phyloP scores from a whole-genome alignment of 2,329 filamentous ascomycete species.

The Leptosphaerulina australis region DNA sequence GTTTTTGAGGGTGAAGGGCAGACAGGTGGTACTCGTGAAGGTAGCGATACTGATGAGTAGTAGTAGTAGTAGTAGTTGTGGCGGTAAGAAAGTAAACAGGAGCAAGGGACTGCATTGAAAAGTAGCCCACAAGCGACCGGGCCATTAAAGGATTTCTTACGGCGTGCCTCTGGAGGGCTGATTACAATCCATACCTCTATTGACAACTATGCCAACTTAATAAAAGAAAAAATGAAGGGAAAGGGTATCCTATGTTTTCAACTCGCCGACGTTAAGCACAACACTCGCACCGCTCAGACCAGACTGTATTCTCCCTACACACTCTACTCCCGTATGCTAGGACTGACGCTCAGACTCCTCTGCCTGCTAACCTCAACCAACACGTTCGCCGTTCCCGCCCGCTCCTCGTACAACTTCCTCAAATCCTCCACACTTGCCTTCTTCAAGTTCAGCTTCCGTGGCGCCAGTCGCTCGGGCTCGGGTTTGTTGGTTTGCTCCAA shows the following conservation, averaged over 20 bases:
- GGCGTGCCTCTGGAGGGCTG: no score
- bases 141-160: no score
- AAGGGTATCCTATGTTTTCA: no score
- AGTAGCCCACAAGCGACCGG: no score
- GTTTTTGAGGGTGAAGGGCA: slow-evolving; percentile 27
- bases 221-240: no score
- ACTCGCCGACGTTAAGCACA: neutral
- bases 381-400: slow-evolving; percentile 49
- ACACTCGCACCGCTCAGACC: no score
- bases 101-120: no score
- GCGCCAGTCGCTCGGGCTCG: slow-evolving; percentile 32
- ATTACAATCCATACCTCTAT: no score
- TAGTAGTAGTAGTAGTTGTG: no score
- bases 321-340: slow-evolving; percentile 11
- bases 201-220: no score
- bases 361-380: slow-evolving; percentile 29
- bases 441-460: slow-evolving; percentile 49
- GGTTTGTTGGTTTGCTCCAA: slow-evolving; percentile 43
- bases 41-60: neutral
- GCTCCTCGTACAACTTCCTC: slow-evolving; percentile 56
- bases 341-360: slow-evolving; percentile 13
- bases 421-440: slow-evolving; percentile 57
- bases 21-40: neutral
- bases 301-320: no score
- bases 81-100: no score